These are phyloP conservation scores for Bertia moriformis DNA, from an alignment of 2,329 filamentous ascomycete species.

Conservation along the genomic window DNA sequence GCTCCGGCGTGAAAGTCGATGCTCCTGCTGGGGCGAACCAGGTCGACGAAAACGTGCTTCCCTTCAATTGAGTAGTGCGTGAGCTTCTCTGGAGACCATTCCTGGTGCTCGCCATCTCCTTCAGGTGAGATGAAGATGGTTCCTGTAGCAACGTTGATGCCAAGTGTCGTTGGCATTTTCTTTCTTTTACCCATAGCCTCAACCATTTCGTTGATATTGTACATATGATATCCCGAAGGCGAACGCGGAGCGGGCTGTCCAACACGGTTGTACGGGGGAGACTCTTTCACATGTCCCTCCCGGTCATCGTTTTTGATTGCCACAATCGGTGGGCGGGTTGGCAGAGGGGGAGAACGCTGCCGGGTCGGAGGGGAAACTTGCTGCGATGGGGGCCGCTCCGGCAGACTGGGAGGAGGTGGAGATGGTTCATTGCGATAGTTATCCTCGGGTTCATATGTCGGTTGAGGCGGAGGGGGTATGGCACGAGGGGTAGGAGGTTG, in stretches of 20 bases:
- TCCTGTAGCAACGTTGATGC: constrained; percentile 47
- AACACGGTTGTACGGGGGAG: not conserved
- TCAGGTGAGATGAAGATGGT: constrained; percentile 51
- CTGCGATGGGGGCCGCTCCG: not conserved
- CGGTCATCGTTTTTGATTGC: not conserved
- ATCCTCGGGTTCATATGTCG: not conserved
- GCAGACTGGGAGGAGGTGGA: not conserved
- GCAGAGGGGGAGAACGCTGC: not conserved
- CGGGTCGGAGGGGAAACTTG: not conserved
- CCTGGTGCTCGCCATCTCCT: constrained; percentile 16
- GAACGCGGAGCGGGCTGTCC: constrained; percentile 13
- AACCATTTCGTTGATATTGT: constrained; percentile 55
- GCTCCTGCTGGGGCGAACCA: constrained; percentile 51
- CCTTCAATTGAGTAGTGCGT: constrained; percentile 57
- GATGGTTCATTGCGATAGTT: not conserved
- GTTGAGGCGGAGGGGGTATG: not conserved
- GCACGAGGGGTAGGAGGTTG: not conserved
- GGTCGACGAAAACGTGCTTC: constrained; percentile 56
- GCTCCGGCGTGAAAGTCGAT: constrained; percentile 56
- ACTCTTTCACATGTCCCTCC: not conserved
- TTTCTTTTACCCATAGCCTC: constrained; percentile 53
- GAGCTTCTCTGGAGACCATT: constrained; percentile 55
- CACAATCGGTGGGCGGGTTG: not conserved
- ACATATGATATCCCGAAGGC: constrained; percentile 45
- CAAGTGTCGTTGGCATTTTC: constrained; percentile 52